Percentiles rank a stretch among this genome's conserved stretches.
Evolutionary conservation across 176 grass and related monocot genomes (phyloP).

Genomic region (Eleusine coracana): DNA sequence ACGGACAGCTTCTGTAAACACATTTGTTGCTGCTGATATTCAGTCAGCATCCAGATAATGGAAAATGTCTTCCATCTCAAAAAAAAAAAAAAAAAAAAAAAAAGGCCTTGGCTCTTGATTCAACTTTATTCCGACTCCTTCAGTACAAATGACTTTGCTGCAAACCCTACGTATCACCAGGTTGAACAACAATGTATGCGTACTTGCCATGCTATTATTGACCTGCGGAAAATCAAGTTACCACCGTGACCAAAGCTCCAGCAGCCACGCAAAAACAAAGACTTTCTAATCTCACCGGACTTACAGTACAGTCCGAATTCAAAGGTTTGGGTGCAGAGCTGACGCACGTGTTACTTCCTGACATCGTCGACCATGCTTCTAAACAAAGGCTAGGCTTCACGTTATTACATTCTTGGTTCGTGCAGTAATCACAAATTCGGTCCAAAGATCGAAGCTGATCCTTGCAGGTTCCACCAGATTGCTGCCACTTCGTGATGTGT

Average conservation of each 20-base stretch:
- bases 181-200: conserved; percentile 5
- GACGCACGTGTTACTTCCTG: neutral
- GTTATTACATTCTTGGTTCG: conserved; percentile 22
- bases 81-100: too few relatives aligned
- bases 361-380: neutral
- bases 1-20: too few relatives aligned
- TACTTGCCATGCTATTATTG: conserved; percentile 16
- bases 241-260: neutral
- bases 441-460: neutral
- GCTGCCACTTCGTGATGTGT: neutral
- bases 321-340: neutral
- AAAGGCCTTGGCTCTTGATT: neutral
- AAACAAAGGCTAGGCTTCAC: neutral
- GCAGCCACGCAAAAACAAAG: neutral
- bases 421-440: neutral
- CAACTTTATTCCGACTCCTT: neutral
- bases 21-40: too few relatives aligned
- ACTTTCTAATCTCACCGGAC: neutral
- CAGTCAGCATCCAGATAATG: too few relatives aligned
- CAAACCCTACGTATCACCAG: neutral
- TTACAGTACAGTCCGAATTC: neutral
- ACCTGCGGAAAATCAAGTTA: neutral
- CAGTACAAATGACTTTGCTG: neutral
- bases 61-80: too few relatives aligned
- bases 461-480: neutral